These are phyloP conservation scores for Rubus idaeus DNA, from an alignment of 306 rosid species.

Conservation along the genomic window DNA sequence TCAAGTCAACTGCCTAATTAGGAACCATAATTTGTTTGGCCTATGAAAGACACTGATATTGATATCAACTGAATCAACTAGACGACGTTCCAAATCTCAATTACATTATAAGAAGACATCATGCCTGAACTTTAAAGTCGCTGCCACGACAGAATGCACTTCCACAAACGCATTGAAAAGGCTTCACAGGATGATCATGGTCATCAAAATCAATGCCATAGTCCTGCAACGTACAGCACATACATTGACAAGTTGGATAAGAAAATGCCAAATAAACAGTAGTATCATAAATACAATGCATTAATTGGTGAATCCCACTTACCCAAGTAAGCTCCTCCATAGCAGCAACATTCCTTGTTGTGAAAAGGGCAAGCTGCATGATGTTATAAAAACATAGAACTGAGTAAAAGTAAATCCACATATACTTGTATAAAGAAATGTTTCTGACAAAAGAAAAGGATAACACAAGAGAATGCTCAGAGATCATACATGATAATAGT, in stretches of 20 bases:
- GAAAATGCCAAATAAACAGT: not conserved
- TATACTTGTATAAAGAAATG: not conserved
- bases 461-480: not conserved
- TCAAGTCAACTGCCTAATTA: conserved; percentile 4
- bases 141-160: conserved; percentile 23
- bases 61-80: not conserved
- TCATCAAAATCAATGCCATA: conserved; percentile 33
- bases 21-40: not conserved
- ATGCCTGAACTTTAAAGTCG: not conserved
- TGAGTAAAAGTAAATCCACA: not conserved
- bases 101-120: not conserved
- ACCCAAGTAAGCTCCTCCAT: conserved; percentile 42
- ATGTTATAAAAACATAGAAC: not conserved
- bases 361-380: conserved; percentile 31
- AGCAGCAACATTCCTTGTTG: conserved; percentile 29
- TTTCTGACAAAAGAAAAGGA: not conserved
- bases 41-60: not conserved
- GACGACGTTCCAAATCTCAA: not conserved
- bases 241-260: not conserved
- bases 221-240: conserved; percentile 27
- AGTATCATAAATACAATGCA: not conserved
- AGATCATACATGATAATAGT: conserved; percentile 33
- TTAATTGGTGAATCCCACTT: conserved; percentile 13
- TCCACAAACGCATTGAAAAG: conserved; percentile 23
- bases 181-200: conserved; percentile 10